Evolutionary conservation across 2,329 filamentous ascomycete genomes (phyloP).

Genomic region (Xylaria sp.): DNA sequence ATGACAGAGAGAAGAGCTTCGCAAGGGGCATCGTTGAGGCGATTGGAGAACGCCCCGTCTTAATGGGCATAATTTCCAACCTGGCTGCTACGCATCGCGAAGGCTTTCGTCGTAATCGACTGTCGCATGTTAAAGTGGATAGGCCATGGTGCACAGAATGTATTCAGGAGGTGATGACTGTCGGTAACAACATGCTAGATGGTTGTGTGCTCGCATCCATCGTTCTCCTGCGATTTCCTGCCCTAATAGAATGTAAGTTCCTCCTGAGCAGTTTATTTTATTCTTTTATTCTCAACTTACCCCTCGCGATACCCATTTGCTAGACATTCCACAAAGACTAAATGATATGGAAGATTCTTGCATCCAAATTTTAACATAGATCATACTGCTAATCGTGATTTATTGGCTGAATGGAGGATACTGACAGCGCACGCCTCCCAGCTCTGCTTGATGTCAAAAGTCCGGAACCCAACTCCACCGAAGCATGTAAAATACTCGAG

Average conservation of each 20-base stretch:
- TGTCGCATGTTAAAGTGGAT: not conserved
- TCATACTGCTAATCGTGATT: too few species aligned
- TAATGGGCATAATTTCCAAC: not conserved
- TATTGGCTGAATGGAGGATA: too few species aligned
- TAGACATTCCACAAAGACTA: too few species aligned
- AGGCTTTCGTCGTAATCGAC: not conserved
- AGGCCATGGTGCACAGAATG: not conserved
- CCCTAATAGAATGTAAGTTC: not conserved
- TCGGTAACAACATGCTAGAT: not conserved
- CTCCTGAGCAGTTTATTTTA: not conserved
- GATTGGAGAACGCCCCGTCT: not conserved
- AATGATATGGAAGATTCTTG: too few species aligned
- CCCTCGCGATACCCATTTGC: too few species aligned
- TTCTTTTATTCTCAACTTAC: too few species aligned
- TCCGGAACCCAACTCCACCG: not conserved
- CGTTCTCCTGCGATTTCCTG: not conserved
- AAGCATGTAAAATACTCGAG: not conserved
- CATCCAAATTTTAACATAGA: too few species aligned
- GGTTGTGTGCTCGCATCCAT: not conserved
- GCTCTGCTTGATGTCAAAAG: not conserved
- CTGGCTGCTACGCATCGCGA: not conserved
- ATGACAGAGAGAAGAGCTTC: not conserved
- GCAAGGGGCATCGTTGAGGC: not conserved
- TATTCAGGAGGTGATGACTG: not conserved
- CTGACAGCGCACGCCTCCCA: not conserved